Conservation (phyloP, 495 filamentous ascomycete species). For the Daldinia childiae region DNA sequence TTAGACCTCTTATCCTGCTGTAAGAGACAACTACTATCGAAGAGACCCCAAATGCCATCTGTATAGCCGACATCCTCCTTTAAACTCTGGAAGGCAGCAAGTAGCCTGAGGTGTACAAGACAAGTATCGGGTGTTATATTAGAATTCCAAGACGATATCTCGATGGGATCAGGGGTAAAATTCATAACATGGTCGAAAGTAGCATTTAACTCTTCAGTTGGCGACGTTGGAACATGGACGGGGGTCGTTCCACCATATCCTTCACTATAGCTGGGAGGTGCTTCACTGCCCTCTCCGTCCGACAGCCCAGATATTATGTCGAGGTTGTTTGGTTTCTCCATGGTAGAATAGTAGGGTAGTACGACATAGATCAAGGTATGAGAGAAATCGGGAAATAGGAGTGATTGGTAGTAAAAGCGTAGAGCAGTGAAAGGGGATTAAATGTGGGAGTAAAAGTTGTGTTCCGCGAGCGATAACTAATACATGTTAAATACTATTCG, state of each 20-base stretch:
- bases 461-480: not conserved
- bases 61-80: slow-evolving; percentile 70
- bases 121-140: slow-evolving; percentile 58
- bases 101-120: slow-evolving; percentile 79
- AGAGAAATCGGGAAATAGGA: not conserved
- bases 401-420: not conserved
- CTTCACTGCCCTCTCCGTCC: slow-evolving; percentile 15
- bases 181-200: slow-evolving; percentile 35
- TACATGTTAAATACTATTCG: not conserved
- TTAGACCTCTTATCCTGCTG: slow-evolving; percentile 34
- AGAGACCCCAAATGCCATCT: slow-evolving; percentile 72
- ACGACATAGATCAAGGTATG: not conserved
- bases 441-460: not conserved
- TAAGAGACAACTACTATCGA: slow-evolving; percentile 57
- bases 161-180: slow-evolving; percentile 55
- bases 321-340: not conserved
- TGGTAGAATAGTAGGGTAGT: not conserved
- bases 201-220: slow-evolving; percentile 26
- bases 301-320: not conserved
- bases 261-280: slow-evolving; percentile 40
- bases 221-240: slow-evolving; percentile 2
- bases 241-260: slow-evolving; percentile 3
- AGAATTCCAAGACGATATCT: slow-evolving; percentile 38
- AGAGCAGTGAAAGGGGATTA: not conserved
- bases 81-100: slow-evolving; percentile 73